A percentile compares a stretch with the other conserved stretches of the same genome.
phyloP scores from a whole-genome alignment of 371 early-diverging fungal genomes.

The Mucor indicus region DNA sequence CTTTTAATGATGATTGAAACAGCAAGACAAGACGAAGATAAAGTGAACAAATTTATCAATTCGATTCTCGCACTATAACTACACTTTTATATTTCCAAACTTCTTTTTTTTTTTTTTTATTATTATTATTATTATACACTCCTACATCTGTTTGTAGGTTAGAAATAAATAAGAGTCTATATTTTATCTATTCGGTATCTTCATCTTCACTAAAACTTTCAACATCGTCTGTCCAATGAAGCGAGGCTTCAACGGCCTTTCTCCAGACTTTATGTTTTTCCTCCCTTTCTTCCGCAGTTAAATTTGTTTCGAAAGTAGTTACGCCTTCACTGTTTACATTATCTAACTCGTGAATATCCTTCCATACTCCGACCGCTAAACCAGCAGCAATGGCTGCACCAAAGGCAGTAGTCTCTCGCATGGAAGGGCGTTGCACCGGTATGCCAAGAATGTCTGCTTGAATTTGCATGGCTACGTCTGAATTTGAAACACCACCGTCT shows the following conservation, averaged over 20 bases:
- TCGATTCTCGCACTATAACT: constrained; percentile 34
- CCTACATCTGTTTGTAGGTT: no score
- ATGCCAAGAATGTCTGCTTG: constrained; percentile 88
- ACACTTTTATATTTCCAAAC: neutral
- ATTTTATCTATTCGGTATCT: no score
- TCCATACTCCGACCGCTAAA: constrained; percentile 79
- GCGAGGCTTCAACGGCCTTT: constrained; percentile 75
- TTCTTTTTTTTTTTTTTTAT: no score
- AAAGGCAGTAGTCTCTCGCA: constrained; percentile 92
- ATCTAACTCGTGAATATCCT: constrained; percentile 30
- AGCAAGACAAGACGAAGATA: constrained; percentile 80
- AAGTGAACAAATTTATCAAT: constrained; percentile 60
- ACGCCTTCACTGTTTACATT: constrained; percentile 33
- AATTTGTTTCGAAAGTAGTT: constrained; percentile 44
- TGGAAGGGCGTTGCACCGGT: constrained; percentile 79
- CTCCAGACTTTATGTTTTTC: constrained; percentile 74
- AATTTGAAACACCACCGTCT: constrained; percentile 92
- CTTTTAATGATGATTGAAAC: constrained; percentile 86
- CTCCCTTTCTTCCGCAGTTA: constrained; percentile 56
- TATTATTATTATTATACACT: no score
- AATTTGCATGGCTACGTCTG: constrained; percentile 88
- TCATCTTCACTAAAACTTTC: constrained; percentile 9
- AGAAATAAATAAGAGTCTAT: no score
- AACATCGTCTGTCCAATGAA: constrained; percentile 54
- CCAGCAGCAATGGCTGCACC: constrained; percentile 96